Percentiles rank a stretch among this genome's conserved stretches.
Evolutionary conservation across 352 stramenopile genomes (phyloP).

Genomic region (Chloridella minuta): DNA sequence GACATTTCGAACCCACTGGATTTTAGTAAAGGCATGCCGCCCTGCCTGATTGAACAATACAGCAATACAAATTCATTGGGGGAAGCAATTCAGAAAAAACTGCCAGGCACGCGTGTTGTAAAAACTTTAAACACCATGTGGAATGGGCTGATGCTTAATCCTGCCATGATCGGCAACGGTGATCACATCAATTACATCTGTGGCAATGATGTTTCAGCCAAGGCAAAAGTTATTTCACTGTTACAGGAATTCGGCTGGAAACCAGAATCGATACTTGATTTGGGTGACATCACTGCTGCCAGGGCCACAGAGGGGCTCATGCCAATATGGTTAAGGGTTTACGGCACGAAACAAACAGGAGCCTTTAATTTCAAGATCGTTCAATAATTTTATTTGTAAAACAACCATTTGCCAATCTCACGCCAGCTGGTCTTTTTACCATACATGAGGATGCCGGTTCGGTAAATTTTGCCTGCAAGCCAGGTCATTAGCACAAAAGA

Average conservation of each 20-base stretch:
- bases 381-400: neutral
- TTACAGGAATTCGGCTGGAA: neutral
- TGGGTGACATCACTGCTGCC: neutral
- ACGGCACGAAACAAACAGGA: neutral
- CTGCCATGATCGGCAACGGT: neutral
- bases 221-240: neutral
- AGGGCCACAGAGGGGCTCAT: neutral
- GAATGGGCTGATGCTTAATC: neutral
- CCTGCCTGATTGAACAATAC: neutral
- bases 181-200: neutral
- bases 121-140: neutral
- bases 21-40: neutral
- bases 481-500: neutral
- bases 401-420: neutral
- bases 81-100: neutral
- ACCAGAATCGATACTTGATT: neutral
- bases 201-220: neutral
- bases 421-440: neutral
- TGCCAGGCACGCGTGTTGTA: neutral
- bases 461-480: neutral
- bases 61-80: neutral
- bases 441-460: neutral
- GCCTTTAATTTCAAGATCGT: neutral
- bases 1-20: neutral
- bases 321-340: neutral